A percentile compares a stretch with the other conserved stretches of the same genome.
Conservation (phyloP, 2,329 filamentous ascomycete species). For the Stylonectria norvegica region DNA sequence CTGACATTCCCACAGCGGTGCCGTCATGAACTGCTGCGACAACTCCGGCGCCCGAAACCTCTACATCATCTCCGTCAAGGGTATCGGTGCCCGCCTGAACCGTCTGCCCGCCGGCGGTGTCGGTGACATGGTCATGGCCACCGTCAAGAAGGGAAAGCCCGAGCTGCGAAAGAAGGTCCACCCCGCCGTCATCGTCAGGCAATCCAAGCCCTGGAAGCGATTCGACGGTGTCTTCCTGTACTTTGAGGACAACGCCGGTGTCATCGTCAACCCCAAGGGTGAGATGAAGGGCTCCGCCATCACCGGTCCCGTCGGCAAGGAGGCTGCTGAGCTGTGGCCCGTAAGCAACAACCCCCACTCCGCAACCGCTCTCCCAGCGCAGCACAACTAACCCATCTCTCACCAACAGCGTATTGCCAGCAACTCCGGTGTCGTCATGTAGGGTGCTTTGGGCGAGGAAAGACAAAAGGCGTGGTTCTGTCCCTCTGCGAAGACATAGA, state of each 20-base stretch:
- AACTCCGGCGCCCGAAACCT: conserved; percentile 98
- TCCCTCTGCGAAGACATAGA: conserved; percentile 35
- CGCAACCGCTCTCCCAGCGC: not conserved
- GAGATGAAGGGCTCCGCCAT: conserved; percentile 99
- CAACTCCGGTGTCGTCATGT: conserved; percentile 99
- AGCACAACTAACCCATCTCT: conserved; percentile 31
- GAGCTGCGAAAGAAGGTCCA: conserved; percentile 99
- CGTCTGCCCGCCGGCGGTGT: conserved; percentile 95
- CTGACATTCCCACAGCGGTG: conserved; percentile 63
- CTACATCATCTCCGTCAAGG: conserved; percentile 99
- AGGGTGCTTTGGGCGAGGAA: conserved; percentile 37
- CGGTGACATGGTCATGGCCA: conserved; percentile 99
- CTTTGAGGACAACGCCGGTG: conserved; percentile 99
- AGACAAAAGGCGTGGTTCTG: conserved; percentile 32
- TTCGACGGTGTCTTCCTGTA: conserved; percentile 98
- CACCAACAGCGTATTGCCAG: conserved; percentile 97
- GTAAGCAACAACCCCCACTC: conserved; percentile 53
- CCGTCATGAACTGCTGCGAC: conserved; percentile 99
- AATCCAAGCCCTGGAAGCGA: conserved; percentile 99
- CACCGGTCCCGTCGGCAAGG: conserved; percentile 98
- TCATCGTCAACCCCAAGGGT: conserved; percentile 99
- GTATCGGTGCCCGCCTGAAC: conserved; percentile 96
- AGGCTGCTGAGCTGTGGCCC: conserved; percentile 99
- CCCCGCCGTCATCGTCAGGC: conserved; percentile 97
- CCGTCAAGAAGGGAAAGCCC: conserved; percentile 99